Base-by-base conservation (phyloP, 1,139 yeast species). In the Kodamaea fungicola region DNA sequence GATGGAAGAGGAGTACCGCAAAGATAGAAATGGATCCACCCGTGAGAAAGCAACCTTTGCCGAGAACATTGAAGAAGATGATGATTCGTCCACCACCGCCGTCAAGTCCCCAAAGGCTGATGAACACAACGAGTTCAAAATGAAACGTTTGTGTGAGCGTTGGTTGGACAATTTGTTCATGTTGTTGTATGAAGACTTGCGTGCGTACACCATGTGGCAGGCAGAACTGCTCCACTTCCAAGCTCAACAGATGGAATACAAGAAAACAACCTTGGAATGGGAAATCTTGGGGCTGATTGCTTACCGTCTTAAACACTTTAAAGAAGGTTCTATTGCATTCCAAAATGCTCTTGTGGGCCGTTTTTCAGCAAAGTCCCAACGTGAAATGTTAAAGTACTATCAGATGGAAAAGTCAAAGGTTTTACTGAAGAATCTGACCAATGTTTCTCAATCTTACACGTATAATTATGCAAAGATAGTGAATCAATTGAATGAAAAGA, bases 161-260 rank as follows among this genome's bases (percentile, higher is more conserved):
- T 90, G 98, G 96, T 71, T 92, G 40, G 98, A 92, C 58, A 83
- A 87, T 47, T 67, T 92, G 43, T 90, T 92, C 57, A 74, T 89
- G 74, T 80, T 87, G 25, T 67, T 92, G 36, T 92, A 88, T 56
- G 96, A 89, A 50, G 97, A 92, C 57, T 72, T 92, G 49, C 76
- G 90, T 41, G 87, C 88, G 10, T 87, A 86, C 45, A 75, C 94
- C 10, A 78, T 85, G 59, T 86, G 97, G 97, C 94, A 92, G 55
- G 90, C 96, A 2, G 97, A 92, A 57, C 67, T 57, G 34, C 70
- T 71, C 42, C 76, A 71, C 49, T 76, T 80, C 55, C 77, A 76
- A 52, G 80, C 86, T 12, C 87, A 82, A 51, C 86, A 85, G 58
- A 72, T 79, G 61, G 83, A 80, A 32, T 76, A 83, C 49, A 80